Evolutionary conservation across 768 basidiomycete species (phyloP).

Genomic region (button mushroom (Agaricus bisporus)): DNA sequence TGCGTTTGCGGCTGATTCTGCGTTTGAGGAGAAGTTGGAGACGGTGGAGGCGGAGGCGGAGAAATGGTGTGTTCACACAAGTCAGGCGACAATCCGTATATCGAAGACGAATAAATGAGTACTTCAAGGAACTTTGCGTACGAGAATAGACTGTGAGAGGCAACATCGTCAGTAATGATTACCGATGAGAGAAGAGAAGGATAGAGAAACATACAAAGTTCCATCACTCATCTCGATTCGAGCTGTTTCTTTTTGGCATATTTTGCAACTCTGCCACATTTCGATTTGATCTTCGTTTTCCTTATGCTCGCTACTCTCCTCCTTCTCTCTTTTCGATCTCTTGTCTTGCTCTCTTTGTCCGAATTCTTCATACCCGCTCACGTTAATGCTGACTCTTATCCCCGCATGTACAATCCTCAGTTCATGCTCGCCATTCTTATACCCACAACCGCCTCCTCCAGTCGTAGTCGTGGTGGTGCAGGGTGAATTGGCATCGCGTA

Average conservation of each 20-base stretch:
- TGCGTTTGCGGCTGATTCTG: no score
- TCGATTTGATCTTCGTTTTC: conserved; percentile 16
- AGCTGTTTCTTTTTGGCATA: conserved; percentile 34
- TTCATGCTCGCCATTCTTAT: conserved; percentile 37
- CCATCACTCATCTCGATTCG: conserved; percentile 37
- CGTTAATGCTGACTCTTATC: conserved; percentile 22
- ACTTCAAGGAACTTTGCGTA: conserved; percentile 56
- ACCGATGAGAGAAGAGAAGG: neutral
- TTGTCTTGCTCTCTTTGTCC: conserved; percentile 7
- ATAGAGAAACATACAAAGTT: conserved; percentile 38
- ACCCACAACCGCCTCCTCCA: conserved; percentile 22
- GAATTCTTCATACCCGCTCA: conserved; percentile 11
- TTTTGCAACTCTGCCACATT: conserved; percentile 45
- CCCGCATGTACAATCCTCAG: conserved; percentile 35
- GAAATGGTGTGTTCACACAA: conserved; percentile 33
- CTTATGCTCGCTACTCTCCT: neutral
- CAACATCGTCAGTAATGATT: neutral
- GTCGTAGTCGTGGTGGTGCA: conserved; percentile 23
- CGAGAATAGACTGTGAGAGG: conserved; percentile 37
- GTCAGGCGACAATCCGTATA: conserved; percentile 27
- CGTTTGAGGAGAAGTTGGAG: no score
- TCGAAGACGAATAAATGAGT: conserved; percentile 36
- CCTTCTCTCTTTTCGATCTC: conserved; percentile 8
- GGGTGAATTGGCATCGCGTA: conserved; percentile 22
- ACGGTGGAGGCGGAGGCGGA: no score